Evolutionary conservation across 805 yeast species (phyloP).

Genomic region (Jamesozyma spencerorum): DNA sequence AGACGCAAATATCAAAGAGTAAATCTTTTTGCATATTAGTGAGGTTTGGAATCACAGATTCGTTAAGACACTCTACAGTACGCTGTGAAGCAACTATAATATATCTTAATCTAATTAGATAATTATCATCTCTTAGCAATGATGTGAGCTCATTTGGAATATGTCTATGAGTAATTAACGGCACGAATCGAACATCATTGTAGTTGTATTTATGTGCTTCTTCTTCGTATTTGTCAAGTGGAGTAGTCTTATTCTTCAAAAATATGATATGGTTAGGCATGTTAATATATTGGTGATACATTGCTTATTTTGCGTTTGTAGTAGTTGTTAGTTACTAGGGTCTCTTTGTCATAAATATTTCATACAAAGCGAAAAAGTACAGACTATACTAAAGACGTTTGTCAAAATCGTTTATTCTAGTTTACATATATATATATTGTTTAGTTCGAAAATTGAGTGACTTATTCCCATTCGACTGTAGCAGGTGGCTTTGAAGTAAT

Average conservation of each 20-base stretch:
- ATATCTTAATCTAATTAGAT: slow-evolving; percentile 35
- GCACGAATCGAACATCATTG: slow-evolving; percentile 47
- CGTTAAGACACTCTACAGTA: slow-evolving; percentile 72
- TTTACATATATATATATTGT: too few relatives aligned
- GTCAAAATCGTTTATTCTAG: too few relatives aligned
- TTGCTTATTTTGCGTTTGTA: too few relatives aligned
- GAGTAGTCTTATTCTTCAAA: slow-evolving; percentile 63
- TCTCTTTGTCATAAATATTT: too few relatives aligned
- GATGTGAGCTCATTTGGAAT: slow-evolving; percentile 34
- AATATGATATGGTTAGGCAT: slow-evolving; percentile 35
- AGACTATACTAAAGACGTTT: too few relatives aligned
- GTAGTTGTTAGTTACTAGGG: too few relatives aligned
- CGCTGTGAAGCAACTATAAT: slow-evolving; percentile 82
- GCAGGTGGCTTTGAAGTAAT: slow-evolving; percentile 99
- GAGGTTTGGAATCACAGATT: slow-evolving; percentile 30
- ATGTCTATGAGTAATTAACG: slow-evolving; percentile 61
- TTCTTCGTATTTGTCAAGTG: slow-evolving; percentile 56
- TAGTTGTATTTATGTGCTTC: slow-evolving; percentile 32
- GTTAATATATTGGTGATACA: too few relatives aligned
- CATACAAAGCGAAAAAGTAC: too few relatives aligned
- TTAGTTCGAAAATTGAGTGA: too few relatives aligned
- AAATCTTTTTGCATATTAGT: slow-evolving; percentile 8
- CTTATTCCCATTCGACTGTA: slow-evolving; percentile 97
- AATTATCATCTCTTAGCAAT: slow-evolving; percentile 37
- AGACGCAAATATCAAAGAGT: slow-evolving; percentile 47